Percentiles rank a stretch among this genome's conserved stretches.
These are phyloP conservation scores for Telopea speciosissima DNA, from an alignment of 177 flowering plant species.

Conservation along the genomic window DNA sequence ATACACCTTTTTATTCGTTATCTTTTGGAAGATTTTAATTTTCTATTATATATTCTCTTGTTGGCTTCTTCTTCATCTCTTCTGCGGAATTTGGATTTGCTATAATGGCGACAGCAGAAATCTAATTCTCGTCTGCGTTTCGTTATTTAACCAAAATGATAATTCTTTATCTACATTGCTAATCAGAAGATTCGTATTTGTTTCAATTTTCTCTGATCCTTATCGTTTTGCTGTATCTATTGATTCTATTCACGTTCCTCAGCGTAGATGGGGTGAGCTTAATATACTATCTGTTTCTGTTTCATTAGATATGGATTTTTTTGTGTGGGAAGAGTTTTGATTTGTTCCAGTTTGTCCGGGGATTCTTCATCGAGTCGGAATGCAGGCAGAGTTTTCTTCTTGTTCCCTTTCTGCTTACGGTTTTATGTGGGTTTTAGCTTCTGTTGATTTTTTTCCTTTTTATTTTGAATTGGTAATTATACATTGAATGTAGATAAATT, in stretches of 20 bases:
- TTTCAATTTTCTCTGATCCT: conserved; percentile 1
- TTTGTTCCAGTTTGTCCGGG: neutral
- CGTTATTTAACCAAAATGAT: conserved; percentile 6
- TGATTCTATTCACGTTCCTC: neutral
- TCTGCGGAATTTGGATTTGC: conserved; percentile 33
- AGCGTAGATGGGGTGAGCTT: conserved; percentile 24
- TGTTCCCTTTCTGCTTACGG: neutral
- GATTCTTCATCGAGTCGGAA: neutral
- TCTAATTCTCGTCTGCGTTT: conserved; percentile 13
- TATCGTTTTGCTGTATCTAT: neutral
- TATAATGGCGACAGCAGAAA: conserved; percentile 21
- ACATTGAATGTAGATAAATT: neutral
- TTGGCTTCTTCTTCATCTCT: conserved; percentile 36
- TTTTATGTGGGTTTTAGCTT: neutral
- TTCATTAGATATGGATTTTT: neutral
- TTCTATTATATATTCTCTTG: conserved; percentile 7
- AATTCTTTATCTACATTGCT: conserved; percentile 12
- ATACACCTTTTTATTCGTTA: neutral
- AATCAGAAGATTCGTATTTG: conserved; percentile 4
- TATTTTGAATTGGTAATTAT: neutral
- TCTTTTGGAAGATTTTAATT: neutral
- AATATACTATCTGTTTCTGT: neutral
- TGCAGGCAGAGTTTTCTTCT: neutral
- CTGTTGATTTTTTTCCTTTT: neutral
- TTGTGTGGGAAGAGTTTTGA: neutral